Evolutionary conservation across 2,329 filamentous ascomycete species (phyloP), one percentile per base, ranked within the genome.

Genomic region (Rhinocladiella similis): DNA sequence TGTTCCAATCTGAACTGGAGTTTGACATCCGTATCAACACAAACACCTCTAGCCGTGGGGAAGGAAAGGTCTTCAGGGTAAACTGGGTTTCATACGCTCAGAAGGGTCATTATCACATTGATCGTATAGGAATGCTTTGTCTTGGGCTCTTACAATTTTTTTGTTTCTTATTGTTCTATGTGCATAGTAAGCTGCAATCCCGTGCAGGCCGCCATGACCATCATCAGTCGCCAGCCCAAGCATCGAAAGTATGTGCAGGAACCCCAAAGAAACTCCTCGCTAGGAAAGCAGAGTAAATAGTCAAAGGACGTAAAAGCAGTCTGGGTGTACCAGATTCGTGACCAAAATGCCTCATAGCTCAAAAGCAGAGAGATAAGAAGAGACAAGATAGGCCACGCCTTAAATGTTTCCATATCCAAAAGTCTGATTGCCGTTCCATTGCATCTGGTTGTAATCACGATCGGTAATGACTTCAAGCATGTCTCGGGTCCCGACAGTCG

Each of bases 401-500:
- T 38, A 57, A 14, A 54, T 29, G 16, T 53, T 50, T 12, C 46
- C 50, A 19, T 29, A 56, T 13, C 54, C 54, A 51, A 51, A 60
- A 5, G 53, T 53, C 19, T 47, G 59, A 27, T 35, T 59, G 41
- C 42, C 54, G 14, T 54, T 57, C 57, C 48, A 55, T 49, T 49
- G 63, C 53, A 60, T 62, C 49, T 59, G 57, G 20, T 35, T 60
- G 58, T 60, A 63, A 43, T 63, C 55, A 29, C 47, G 58, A 20
- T 63, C 57, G 10, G 57, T 60, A 29, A 78, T 66, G 5, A 77
- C 72, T 60, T 77, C 75, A n/a, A 78, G 64, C 74, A 78, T 76
- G 55, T 78, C 76, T 53, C 75, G 75, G 45, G 76, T 81, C 1
- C 81, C 82, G 13, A 86, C 75, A 69, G 84, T 83, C n/a, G 83